Evolutionary conservation across 768 basidiomycete genomes (phyloP).

Genomic region (Tricholoma terreum): DNA sequence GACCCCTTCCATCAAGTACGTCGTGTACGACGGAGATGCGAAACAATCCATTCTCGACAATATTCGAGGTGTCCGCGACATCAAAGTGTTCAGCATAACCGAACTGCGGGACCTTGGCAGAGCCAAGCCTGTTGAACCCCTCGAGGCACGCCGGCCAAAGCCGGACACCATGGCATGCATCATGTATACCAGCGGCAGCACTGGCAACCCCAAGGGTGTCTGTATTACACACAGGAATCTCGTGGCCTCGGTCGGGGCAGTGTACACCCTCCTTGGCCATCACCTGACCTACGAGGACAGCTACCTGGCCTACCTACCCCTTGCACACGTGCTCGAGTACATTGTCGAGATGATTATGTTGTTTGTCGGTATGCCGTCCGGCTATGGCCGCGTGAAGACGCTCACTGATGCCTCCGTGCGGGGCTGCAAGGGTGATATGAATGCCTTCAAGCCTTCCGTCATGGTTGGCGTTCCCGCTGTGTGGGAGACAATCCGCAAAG

Average conservation of each 20-base stretch:
- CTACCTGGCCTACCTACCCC: slow-evolving; percentile 89
- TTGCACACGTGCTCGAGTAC: slow-evolving; percentile 95
- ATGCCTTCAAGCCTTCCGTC: slow-evolving; percentile 78
- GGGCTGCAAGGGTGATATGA: slow-evolving; percentile 82
- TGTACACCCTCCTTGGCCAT: slow-evolving; percentile 67
- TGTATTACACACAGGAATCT: slow-evolving; percentile 86
- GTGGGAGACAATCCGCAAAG: slow-evolving; percentile 97
- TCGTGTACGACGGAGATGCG: slow-evolving; percentile 84
- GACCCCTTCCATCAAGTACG: slow-evolving; percentile 70
- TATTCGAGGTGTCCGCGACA: slow-evolving; percentile 52
- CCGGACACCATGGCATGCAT: slow-evolving; percentile 46
- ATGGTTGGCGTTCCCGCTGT: slow-evolving; percentile 95
- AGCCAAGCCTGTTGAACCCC: slow-evolving; percentile 45
- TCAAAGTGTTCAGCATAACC: slow-evolving; percentile 64
- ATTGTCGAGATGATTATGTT: slow-evolving; percentile 82
- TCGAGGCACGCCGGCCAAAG: slow-evolving; percentile 46
- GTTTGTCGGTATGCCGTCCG: slow-evolving; percentile 75
- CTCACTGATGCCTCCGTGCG: slow-evolving; percentile 92
- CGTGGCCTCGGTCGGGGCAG: slow-evolving; percentile 81
- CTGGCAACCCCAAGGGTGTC: slow-evolving; percentile 94
- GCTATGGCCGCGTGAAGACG: slow-evolving; percentile 94
- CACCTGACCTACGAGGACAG: slow-evolving; percentile 57
- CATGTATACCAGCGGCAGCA: slow-evolving; percentile 83
- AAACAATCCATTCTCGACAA: slow-evolving; percentile 51
- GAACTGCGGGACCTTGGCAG: slow-evolving; percentile 71